These are phyloP conservation scores for Blastocystis sp. DNA, from an alignment of 352 stramenopile genomes.

Conservation along the genomic window DNA sequence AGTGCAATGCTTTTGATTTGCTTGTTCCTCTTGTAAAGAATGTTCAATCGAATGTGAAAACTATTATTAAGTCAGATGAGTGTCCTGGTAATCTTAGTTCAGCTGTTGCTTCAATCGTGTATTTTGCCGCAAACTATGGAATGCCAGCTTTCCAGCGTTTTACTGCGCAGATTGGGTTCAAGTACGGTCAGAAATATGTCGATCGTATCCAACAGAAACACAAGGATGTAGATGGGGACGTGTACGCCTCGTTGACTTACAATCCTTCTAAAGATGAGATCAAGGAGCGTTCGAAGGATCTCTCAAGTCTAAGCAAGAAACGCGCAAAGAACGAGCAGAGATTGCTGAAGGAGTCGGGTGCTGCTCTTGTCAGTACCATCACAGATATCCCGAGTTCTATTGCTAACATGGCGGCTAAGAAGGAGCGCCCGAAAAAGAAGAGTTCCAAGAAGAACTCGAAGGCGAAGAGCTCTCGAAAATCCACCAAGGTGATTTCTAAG, in stretches of 20 bases:
- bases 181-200: not conserved
- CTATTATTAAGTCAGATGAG: not conserved
- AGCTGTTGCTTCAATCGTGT: not conserved
- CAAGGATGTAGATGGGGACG: not conserved
- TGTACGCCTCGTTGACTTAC: not conserved
- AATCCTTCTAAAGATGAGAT: not conserved
- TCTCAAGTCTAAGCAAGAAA: not conserved
- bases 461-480: not conserved
- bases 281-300: not conserved
- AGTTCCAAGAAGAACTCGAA: not conserved
- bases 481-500: not conserved
- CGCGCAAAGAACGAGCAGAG: not conserved
- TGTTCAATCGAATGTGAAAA: slow-evolving; percentile 38
- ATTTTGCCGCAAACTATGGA: not conserved
- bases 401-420: not conserved
- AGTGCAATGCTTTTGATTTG: not conserved
- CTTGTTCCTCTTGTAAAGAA: slow-evolving; percentile 4
- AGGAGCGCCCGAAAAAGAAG: not conserved
- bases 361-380: not conserved
- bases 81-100: not conserved
- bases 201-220: not conserved
- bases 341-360: not conserved
- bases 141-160: slow-evolving; percentile 13
- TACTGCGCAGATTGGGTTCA: not conserved
- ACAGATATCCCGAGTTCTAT: not conserved